A percentile compares a stretch with the other conserved stretches of the same genome.
phyloP scores from a whole-genome alignment of 139 green algal species.

The Spirogloea muscicola region DNA sequence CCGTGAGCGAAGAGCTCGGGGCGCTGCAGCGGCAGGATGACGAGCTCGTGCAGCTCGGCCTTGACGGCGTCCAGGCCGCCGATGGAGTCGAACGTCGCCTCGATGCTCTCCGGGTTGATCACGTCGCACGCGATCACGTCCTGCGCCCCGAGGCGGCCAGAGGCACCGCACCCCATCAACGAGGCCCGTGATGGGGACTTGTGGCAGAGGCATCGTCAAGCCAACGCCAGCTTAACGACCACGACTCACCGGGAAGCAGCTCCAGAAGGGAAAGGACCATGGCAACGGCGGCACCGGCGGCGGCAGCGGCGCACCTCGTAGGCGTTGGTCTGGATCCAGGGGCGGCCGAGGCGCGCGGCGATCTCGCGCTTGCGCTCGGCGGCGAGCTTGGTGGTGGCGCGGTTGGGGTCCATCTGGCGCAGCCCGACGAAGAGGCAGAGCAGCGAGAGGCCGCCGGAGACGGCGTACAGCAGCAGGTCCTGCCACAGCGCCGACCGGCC shows the following conservation, averaged over 20 bases:
- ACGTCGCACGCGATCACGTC: constrained; percentile 40
- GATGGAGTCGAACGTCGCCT: constrained; percentile 71
- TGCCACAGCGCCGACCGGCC: neutral
- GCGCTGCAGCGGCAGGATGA: constrained; percentile 74
- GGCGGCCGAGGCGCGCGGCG: constrained; percentile 7
- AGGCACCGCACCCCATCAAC: too few relatives aligned
- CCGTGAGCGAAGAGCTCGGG: constrained; percentile 70
- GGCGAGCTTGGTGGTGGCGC: neutral
- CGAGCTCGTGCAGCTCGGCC: constrained; percentile 62
- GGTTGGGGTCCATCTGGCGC: constrained; percentile 2
- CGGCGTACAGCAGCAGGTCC: constrained; percentile 15
- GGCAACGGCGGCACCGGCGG: too few relatives aligned
- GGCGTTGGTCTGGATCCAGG: constrained; percentile 9
- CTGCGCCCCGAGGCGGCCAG: neutral
- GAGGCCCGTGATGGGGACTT: too few relatives aligned
- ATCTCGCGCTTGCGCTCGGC: constrained; percentile 29
- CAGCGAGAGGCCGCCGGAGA: neutral
- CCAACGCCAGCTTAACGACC: too few relatives aligned
- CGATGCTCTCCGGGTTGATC: constrained; percentile 22
- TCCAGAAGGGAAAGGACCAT: too few relatives aligned
- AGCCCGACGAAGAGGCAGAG: constrained; percentile 3
- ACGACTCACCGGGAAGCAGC: too few relatives aligned
- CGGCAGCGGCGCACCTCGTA: constrained; percentile 10
- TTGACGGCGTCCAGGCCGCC: constrained; percentile 71
- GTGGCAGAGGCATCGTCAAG: too few relatives aligned